These are phyloP conservation scores for Pleurotus pulmonarius DNA, from an alignment of 768 basidiomycete genomes.

Conservation along the genomic window DNA sequence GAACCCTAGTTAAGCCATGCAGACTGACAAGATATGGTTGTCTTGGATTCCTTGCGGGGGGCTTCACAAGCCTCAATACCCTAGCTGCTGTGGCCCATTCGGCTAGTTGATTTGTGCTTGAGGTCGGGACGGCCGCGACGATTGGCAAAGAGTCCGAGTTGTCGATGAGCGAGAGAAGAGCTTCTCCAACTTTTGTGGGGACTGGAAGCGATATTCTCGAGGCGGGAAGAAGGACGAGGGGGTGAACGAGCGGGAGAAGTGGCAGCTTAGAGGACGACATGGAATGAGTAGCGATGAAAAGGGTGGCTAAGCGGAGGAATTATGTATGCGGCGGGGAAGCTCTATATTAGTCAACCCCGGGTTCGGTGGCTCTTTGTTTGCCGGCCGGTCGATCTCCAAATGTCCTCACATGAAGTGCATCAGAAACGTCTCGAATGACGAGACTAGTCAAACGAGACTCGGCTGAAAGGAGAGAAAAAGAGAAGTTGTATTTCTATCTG, in stretches of 20 bases:
- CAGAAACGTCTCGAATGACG: background rate
- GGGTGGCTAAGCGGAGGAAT: slow-evolving; percentile 10
- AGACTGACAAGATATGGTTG: slow-evolving; percentile 69
- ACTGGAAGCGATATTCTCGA: slow-evolving; percentile 69
- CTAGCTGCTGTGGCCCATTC: slow-evolving; percentile 71
- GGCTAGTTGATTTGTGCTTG: slow-evolving; percentile 25
- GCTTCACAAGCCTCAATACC: slow-evolving; percentile 64
- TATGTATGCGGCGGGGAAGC: background rate
- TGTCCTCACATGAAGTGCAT: background rate
- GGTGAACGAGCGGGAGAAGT: slow-evolving; percentile 66
- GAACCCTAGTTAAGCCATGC: slow-evolving; percentile 67
- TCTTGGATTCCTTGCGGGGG: slow-evolving; percentile 48
- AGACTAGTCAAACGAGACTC: background rate
- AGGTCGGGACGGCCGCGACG: slow-evolving; percentile 62
- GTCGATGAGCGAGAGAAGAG: slow-evolving; percentile 62
- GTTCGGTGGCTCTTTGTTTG: slow-evolving; percentile 1
- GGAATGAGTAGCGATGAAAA: slow-evolving; percentile 2
- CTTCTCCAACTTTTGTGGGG: slow-evolving; percentile 55
- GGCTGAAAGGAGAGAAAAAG: background rate
- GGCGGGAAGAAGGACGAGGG: slow-evolving; percentile 72
- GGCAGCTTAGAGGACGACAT: slow-evolving; percentile 55
- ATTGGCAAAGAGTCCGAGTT: slow-evolving; percentile 67
- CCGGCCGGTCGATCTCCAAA: slow-evolving; percentile 1
- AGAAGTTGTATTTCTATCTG: slow-evolving; percentile 8
- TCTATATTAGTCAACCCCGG: slow-evolving; percentile 8